These are phyloP conservation scores for Tillandsia leiboldiana DNA, from an alignment of 176 grass and related monocot species.

Conservation along the genomic window DNA sequence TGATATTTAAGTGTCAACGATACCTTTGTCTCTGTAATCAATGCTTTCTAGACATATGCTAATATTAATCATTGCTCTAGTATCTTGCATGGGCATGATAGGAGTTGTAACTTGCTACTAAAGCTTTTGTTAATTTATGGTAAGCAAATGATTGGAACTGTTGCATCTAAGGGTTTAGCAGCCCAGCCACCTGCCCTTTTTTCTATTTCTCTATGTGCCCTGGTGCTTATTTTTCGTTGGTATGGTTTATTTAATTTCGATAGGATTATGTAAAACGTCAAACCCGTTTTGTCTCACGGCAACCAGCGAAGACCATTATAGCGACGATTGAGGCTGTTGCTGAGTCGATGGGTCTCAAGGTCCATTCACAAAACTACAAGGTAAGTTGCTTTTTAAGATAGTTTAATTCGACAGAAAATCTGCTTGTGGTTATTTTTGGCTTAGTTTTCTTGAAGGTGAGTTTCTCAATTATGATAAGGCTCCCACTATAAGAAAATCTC, in stretches of 20 bases:
- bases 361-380: conserved; percentile 92
- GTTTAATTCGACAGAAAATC: neutral
- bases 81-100: neutral
- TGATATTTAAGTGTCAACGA: neutral
- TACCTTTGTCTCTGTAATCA: neutral
- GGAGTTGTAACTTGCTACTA: neutral
- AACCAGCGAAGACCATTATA: conserved; percentile 61
- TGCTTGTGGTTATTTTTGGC: neutral
- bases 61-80: neutral
- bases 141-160: neutral
- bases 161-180: neutral
- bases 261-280: conserved; percentile 86
- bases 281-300: conserved; percentile 88
- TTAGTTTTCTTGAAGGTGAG: neutral
- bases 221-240: conserved; percentile 1
- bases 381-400: conserved; percentile 28
- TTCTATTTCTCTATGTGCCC: neutral
- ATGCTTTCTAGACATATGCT: neutral
- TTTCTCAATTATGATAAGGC: too few species aligned
- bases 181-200: neutral
- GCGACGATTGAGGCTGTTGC: conserved; percentile 63
- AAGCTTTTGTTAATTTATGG: neutral
- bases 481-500: too few species aligned
- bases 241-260: neutral
- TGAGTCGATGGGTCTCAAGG: conserved; percentile 70